phyloP scores from a whole-genome alignment of 2,329 filamentous ascomycete species.

The Parascedosporium putredinis region DNA sequence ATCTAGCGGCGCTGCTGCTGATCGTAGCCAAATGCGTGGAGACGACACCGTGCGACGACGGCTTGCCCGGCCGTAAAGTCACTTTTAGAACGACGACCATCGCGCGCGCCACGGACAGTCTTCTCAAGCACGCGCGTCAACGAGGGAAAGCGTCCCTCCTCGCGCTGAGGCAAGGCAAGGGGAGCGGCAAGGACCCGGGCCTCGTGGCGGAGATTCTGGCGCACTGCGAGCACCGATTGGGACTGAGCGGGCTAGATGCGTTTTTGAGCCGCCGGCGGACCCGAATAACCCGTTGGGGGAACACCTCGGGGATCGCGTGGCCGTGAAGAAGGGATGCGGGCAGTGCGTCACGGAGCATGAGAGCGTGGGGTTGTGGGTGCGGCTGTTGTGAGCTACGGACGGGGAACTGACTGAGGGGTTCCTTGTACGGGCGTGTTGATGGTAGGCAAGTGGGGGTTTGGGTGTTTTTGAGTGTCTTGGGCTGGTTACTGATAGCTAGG shows the following conservation, averaged over 20 bases:
- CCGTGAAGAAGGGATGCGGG: not conserved
- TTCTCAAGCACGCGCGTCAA: not conserved
- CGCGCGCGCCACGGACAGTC: not conserved
- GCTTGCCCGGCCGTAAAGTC: no score
- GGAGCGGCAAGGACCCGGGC: not conserved
- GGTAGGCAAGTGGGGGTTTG: no score
- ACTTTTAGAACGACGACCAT: not conserved
- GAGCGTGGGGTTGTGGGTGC: not conserved
- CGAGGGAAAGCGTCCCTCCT: not conserved
- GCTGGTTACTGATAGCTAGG: no score
- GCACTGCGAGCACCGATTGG: not conserved
- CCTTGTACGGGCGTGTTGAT: no score
- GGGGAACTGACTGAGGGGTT: not conserved
- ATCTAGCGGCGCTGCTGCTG: not conserved
- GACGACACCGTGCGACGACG: no score
- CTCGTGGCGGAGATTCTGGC: not conserved
- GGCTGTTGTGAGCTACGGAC: not conserved
- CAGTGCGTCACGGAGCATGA: not conserved
- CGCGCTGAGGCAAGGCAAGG: no score
- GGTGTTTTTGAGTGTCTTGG: no score
- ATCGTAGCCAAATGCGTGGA: not conserved
- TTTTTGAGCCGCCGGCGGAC: not conserved
- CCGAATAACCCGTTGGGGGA: not conserved
- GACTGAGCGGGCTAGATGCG: not conserved
- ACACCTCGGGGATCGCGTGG: not conserved